Conservation (phyloP, 2,329 filamentous ascomycete species). For the Aspergillus fructus region DNA sequence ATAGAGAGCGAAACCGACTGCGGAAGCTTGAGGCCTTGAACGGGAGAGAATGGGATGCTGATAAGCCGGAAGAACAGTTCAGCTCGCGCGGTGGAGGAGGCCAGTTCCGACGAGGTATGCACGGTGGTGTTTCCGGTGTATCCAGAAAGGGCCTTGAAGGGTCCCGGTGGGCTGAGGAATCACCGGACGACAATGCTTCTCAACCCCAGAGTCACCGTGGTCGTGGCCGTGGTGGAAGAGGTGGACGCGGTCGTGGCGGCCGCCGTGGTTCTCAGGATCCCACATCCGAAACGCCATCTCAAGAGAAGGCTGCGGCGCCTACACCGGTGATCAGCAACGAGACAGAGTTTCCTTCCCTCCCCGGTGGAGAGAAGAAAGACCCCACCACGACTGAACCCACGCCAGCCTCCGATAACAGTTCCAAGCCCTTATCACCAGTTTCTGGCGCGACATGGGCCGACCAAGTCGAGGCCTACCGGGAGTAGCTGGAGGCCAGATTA, state of each 20-base stretch:
- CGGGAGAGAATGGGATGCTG: constrained; percentile 62
- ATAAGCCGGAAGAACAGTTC: constrained; percentile 60
- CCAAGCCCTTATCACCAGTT: constrained; percentile 28
- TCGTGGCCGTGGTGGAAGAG: constrained; percentile 31
- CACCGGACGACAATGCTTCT: not conserved
- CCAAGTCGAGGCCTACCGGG: constrained; percentile 28
- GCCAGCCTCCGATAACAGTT: constrained; percentile 22
- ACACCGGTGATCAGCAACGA: constrained; percentile 30
- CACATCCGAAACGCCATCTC: constrained; percentile 14
- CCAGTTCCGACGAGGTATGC: constrained; percentile 50
- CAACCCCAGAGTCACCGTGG: constrained; percentile 21
- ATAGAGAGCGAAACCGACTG: constrained; percentile 60
- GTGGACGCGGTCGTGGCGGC: constrained; percentile 28
- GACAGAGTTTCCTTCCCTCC: constrained; percentile 37
- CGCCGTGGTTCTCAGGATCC: constrained; percentile 26
- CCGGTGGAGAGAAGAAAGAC: constrained; percentile 25
- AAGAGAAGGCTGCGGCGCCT: constrained; percentile 15
- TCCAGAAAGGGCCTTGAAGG: constrained; percentile 31
- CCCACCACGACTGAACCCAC: constrained; percentile 7
- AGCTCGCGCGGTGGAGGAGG: constrained; percentile 42
- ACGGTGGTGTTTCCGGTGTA: constrained; percentile 50
- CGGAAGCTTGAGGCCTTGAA: constrained; percentile 59
- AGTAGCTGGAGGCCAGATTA: not conserved
- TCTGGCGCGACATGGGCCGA: constrained; percentile 34
- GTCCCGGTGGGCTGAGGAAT: constrained; percentile 14